Conservation (phyloP, 257 asterid species). For the Linaria vulgaris region DNA sequence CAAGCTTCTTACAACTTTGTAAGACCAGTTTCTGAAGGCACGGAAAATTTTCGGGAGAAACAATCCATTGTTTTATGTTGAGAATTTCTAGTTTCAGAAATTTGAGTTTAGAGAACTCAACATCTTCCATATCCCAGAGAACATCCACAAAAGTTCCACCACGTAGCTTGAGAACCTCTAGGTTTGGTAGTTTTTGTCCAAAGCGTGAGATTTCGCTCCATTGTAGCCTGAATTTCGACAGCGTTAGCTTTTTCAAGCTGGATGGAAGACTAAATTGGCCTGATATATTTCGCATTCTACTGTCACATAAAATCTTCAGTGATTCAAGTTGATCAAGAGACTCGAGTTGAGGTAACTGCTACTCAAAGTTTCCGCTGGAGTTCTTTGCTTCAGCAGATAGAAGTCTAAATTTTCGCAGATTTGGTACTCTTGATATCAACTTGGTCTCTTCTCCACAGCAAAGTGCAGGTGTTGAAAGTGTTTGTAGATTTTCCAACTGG, state of each 20-base stretch:
- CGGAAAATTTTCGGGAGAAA: too few relatives aligned
- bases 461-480: neutral
- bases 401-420: constrained; percentile 6
- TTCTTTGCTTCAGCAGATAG: neutral
- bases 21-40: too few relatives aligned
- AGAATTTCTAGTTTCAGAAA: too few relatives aligned
- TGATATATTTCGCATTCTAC: too few relatives aligned
- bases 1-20: too few relatives aligned
- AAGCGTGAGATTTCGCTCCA: constrained; percentile 2
- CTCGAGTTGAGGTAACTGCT: neutral
- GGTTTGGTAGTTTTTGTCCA: neutral
- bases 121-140: constrained; percentile 15
- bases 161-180: constrained; percentile 6
- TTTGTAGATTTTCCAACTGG: constrained; percentile 5
- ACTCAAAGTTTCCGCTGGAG: neutral
- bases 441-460: neutral
- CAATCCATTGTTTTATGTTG: too few relatives aligned
- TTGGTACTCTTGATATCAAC: constrained; percentile 4
- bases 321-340: too few relatives aligned
- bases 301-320: too few relatives aligned
- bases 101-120: too few relatives aligned
- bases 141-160: neutral
- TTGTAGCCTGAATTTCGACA: neutral
- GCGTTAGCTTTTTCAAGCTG: too few relatives aligned
- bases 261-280: too few relatives aligned